Evolutionary conservation across 2,329 filamentous ascomycete genomes (phyloP), one percentile per base, ranked within the genome.

Genomic region (Curvularia hawaiiensis): DNA sequence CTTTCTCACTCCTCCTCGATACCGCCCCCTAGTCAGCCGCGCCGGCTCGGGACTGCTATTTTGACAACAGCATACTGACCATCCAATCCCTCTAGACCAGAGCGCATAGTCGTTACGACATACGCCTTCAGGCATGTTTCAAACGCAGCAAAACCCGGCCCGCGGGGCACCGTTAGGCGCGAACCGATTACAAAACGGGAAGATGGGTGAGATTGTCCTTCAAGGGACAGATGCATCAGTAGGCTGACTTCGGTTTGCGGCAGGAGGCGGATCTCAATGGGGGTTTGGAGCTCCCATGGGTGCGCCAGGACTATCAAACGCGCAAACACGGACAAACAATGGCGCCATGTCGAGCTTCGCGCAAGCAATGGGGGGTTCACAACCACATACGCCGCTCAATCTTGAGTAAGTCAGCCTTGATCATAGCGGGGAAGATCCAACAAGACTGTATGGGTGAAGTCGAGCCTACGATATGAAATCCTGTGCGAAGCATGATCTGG

Each of bases 251-350:
- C 35, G 55, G 26, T 44, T 24, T 58, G 40, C 50, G 68, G 47
- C 72, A 81, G 84, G 83, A 51, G 81, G 78, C 66, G 81, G 80
- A 67, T 79, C 82, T 60, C 82, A 82, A 70, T 86, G 84, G 84
- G 83, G 82, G 48, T 85, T 85, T 69, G 82, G 82, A 48, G 74
- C 82, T 53, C 82, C 83, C 43, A 80, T 83, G 69, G 81, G 81
- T 61, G 79, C 82, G 52, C 80, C 82, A 59, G 80, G 80, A 52
- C 74, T 85, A 58, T 79, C 81, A 56, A 79, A 73, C 59, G 77
- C 76, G 60, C 83, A 83, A 71, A 75, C 83, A 69, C 79, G 83
- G 70, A 78, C 77, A 63, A 80, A 83, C 67, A 79, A 73, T 16
- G 66, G 78, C 50, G 77, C 77, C 26, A 78, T 83, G 70, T 80